Conservation (phyloP, 2,329 filamentous ascomycete species). For the Trichoderma guizhouense region DNA sequence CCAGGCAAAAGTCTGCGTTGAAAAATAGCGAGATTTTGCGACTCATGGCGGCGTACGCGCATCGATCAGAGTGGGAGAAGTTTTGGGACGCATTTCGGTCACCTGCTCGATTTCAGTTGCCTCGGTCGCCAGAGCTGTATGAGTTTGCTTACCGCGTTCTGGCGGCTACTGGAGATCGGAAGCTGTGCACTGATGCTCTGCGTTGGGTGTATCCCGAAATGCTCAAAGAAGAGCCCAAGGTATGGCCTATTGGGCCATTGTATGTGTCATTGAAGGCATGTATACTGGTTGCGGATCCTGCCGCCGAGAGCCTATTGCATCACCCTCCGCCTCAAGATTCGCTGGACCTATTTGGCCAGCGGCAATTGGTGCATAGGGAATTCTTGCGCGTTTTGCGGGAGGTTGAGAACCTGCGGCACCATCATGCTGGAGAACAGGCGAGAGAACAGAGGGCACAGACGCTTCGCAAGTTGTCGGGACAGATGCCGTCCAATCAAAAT, state of each 20-base stretch:
- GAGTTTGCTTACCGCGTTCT: constrained; percentile 49
- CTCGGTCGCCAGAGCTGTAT: constrained; percentile 55
- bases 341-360: constrained; percentile 19
- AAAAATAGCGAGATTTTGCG: constrained; percentile 38
- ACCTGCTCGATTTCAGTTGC: constrained; percentile 46
- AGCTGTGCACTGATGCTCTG: constrained; percentile 45
- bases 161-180: constrained; percentile 41
- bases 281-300: constrained; percentile 52
- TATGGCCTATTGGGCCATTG: constrained; percentile 44
- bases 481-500: background rate
- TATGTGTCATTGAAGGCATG: constrained; percentile 51
- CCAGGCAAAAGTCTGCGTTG: constrained; percentile 35
- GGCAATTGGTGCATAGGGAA: constrained; percentile 31
- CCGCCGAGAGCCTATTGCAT: constrained; percentile 36
- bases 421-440: constrained; percentile 18
- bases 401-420: constrained; percentile 27
- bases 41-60: constrained; percentile 47
- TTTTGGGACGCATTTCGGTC: constrained; percentile 62
- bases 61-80: constrained; percentile 47
- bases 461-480: constrained; percentile 14
- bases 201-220: constrained; percentile 59
- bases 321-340: constrained; percentile 18
- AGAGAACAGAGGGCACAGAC: constrained; percentile 21
- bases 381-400: constrained; percentile 33
- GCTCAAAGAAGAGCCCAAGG: constrained; percentile 49